A percentile compares a stretch with the other conserved stretches of the same genome.
phyloP scores from a whole-genome alignment of 108 stramenopile species.

The Schizochytrium sp. region DNA sequence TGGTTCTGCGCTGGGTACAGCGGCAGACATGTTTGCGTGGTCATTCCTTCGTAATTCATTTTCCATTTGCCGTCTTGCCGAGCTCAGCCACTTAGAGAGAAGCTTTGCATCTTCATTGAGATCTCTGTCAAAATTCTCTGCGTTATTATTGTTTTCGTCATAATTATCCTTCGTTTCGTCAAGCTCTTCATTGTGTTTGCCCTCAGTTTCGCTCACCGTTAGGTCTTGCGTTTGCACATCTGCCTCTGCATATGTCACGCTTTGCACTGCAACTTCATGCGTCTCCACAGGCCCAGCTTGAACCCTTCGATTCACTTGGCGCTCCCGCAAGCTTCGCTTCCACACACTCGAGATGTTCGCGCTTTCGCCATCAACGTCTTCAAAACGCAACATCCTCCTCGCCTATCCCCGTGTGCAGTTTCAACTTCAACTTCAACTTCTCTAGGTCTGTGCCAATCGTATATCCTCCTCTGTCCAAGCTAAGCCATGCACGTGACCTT shows the following conservation, averaged over 20 bases:
- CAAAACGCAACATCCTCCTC: background rate
- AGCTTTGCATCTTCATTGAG: background rate
- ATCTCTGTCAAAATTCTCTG: background rate
- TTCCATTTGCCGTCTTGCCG: background rate
- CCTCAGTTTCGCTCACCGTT: background rate
- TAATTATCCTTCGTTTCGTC: background rate
- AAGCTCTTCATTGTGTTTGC: background rate
- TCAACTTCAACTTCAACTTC: background rate
- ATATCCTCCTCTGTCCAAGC: too few species aligned
- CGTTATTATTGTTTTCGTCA: background rate
- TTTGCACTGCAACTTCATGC: background rate
- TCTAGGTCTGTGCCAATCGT: too few species aligned
- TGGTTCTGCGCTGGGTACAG: background rate
- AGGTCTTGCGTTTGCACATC: background rate
- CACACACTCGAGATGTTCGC: background rate
- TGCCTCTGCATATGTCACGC: background rate
- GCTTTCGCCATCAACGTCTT: background rate
- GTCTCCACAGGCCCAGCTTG: conserved; percentile 16
- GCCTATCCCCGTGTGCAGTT: background rate
- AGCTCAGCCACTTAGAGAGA: background rate
- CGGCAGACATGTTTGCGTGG: background rate
- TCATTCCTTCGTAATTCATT: background rate
- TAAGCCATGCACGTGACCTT: too few species aligned
- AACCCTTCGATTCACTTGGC: background rate
- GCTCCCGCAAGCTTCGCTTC: background rate